Evolutionary conservation across 179 eudicot species (phyloP), one percentile per base, ranked within the genome.

Genomic region (Beta lomatogona): DNA sequence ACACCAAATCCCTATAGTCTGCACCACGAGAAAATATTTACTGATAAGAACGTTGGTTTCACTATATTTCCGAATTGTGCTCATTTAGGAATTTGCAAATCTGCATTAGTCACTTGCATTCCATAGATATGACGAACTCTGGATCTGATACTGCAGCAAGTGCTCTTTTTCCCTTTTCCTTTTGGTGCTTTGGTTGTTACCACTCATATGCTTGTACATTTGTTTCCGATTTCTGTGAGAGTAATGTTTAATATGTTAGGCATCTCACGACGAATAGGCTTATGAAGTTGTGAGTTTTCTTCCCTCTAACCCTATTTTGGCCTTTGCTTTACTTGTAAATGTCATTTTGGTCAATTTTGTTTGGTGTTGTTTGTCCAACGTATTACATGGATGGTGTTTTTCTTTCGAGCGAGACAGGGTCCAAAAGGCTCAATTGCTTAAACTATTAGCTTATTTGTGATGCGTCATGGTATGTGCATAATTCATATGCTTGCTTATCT

Each of bases 401-500:
- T 36, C 41, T 36, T 36, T 36, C 41, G 3, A 36, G 41, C 41
- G 41, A 36, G 41, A 36, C 41, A 36, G 41, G 41, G 41, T 36
- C 41, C 41, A 36, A 36, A 36, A 36, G 3, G 41, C 41, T 36
- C 28, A 36, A 36, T 0, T 36, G 41, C 41, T 36, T 36, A 4
- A 75, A 57, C 41, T 36, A 36, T 36, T 36, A 36, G 41, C 41
- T 36, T 31, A 18, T 41, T 16, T 60, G 36, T 28, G 58, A 11
- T 80, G 70, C 19, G 0, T 28, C 31, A 53, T 13, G 28, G 12
- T 28, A 8, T 11, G 44, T 15, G 31, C 48, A 11, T 60, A 58
- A 61, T 79, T 9, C 9, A n/a, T 76, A 31, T 60, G 15, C 55
- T 64, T 13, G 59, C 10, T 53, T 74, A 74, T 83, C 72, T 67